These are phyloP conservation scores for Canavalia ensiformis DNA, from an alignment of 306 rosid species.

Conservation along the genomic window DNA sequence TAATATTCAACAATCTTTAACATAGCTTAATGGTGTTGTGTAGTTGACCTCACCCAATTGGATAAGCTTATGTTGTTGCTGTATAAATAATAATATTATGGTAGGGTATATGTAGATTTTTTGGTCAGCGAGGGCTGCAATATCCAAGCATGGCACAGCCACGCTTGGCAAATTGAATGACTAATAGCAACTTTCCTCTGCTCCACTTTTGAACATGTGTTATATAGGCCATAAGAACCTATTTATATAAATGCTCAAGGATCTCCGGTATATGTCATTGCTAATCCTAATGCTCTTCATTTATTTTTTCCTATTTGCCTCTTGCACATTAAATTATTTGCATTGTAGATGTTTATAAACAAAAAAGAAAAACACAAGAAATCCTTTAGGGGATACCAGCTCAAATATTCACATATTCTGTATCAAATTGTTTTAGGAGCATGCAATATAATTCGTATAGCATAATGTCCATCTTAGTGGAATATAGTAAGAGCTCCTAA, in stretches of 20 bases:
- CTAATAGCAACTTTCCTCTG: conserved; percentile 37
- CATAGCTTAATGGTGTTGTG: too few relatives aligned
- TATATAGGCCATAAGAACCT: conserved; percentile 14
- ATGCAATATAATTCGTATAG: conserved; percentile 2
- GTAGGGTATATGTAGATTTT: conserved; percentile 22
- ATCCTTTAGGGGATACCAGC: neutral
- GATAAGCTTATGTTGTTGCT: too few relatives aligned
- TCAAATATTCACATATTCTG: conserved; percentile 42
- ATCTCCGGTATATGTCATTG: conserved; percentile 36
- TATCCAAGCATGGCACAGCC: conserved; percentile 34
- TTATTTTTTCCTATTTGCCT: conserved; percentile 22
- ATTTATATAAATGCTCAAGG: conserved; percentile 22
- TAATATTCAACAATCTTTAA: too few relatives aligned
- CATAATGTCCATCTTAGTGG: conserved; percentile 34
- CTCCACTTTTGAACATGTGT: conserved; percentile 20
- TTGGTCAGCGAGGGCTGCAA: conserved; percentile 21
- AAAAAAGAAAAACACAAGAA: too few relatives aligned
- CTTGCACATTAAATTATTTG: conserved; percentile 44
- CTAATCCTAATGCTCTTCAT: neutral
- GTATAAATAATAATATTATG: neutral
- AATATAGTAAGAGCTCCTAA: conserved; percentile 38
- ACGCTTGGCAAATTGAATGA: neutral
- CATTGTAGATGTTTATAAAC: conserved; percentile 44
- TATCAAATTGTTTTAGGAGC: neutral
- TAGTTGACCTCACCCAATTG: too few relatives aligned